Evolutionary conservation across 306 rosid species (phyloP), one percentile per base, ranked within the genome.

Genomic region (Calophaca sinica): DNA sequence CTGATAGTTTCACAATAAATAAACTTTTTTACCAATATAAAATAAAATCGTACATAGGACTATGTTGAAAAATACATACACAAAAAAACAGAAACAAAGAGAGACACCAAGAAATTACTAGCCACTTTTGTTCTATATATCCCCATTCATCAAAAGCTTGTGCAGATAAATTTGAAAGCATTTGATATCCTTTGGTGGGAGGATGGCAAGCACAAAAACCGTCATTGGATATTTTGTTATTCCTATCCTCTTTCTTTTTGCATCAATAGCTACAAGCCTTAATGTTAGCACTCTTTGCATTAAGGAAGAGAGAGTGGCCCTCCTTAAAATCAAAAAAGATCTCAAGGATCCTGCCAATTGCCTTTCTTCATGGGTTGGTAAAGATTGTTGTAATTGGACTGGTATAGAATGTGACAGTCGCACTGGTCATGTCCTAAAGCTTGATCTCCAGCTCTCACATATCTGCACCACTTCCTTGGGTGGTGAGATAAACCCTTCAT

Each of bases 281-380:
- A 64, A 42, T 53, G 58, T 6, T 14, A 44, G 46, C 64, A 75
- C 39, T 38, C 68, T 76, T 66, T 76, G 80, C 68, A 44, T 76
- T 57, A 9, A 44, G 60, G 80, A 66, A 76, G 80, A 76, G 20
- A 75, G 67, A 42, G 55, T 53, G 36, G 51, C 74, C 44, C 80
- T 76, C 51, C 39, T 76, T 45, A 52, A 75, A 52, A n/a, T 76
- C 3, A 76, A 8, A 65, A 44, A 55, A 2, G 59, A 55, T 76
- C 60, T 76, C 6, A 44, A 54, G 10, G 74, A 76, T 32, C 39
- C 68, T 14, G 11, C 6, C 15, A 76, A 66, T 66, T 54, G 74
- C 31, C 68, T 76, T 55, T 76, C 80, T 31, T 76, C 80, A 42
- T 76, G 74, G 74, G 39, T 76, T 66, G 68, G 80, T 50, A 7